Evolutionary conservation across 768 basidiomycete species (phyloP).

Genomic region (Pleurotus tuoliensis): DNA sequence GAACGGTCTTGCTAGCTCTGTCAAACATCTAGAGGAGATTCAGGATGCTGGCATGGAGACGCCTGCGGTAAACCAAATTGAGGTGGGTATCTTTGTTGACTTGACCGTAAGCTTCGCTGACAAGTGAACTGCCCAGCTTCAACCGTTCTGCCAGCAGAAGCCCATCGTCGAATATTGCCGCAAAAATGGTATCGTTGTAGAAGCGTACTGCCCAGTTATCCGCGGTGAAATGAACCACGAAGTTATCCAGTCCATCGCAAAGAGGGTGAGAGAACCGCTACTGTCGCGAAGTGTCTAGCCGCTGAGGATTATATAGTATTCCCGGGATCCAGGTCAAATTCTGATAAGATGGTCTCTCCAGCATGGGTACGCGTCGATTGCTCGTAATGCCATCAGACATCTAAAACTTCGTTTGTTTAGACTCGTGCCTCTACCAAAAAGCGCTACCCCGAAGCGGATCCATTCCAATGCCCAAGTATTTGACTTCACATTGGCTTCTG

Average conservation of each 20-base stretch:
- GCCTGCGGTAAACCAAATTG: slow-evolving; percentile 80
- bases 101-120: not conserved
- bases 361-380: slow-evolving; percentile 48
- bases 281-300: no score
- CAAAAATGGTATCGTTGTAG: slow-evolving; percentile 53
- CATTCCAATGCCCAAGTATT: slow-evolving; percentile 69
- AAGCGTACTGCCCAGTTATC: slow-evolving; percentile 78
- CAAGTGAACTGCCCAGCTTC: slow-evolving; percentile 42
- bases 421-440: slow-evolving; percentile 81
- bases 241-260: slow-evolving; percentile 48
- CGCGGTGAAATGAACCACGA: slow-evolving; percentile 55
- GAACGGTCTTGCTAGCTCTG: slow-evolving; percentile 35
- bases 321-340: slow-evolving; percentile 69
- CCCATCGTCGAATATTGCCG: slow-evolving; percentile 77
- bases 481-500: slow-evolving; percentile 63
- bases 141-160: slow-evolving; percentile 79
- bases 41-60: slow-evolving; percentile 52
- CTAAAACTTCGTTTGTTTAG: slow-evolving; percentile 30
- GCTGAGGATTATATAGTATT: slow-evolving; percentile 33
- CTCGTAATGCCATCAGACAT: not conserved
- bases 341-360: slow-evolving; percentile 91
- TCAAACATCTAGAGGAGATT: slow-evolving; percentile 76
- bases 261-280: slow-evolving; percentile 42
- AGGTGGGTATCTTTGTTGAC: slow-evolving; percentile 44
- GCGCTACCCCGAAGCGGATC: slow-evolving; percentile 66